These are phyloP conservation scores for Heterobasidion irregulare DNA, from an alignment of 1,284 basidiomycete species.

Conservation along the genomic window DNA sequence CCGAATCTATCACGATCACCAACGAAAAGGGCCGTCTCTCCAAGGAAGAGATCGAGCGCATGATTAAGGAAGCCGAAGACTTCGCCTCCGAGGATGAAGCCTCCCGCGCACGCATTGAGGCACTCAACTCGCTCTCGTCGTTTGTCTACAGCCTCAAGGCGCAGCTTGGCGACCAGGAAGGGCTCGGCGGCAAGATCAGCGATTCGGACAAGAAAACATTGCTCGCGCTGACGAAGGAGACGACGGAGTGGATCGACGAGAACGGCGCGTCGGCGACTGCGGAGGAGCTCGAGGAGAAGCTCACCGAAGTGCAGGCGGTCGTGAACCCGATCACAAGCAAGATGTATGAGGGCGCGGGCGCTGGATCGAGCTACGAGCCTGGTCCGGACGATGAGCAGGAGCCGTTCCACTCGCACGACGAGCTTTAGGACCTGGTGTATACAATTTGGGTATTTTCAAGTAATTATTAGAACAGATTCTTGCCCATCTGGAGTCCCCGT, in stretches of 20 bases:
- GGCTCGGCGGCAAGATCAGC: constrained; percentile 84
- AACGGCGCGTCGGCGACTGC: constrained; percentile 70
- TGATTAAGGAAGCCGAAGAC: constrained; percentile 90
- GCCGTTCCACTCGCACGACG: constrained; percentile 54
- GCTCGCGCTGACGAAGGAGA: constrained; percentile 78
- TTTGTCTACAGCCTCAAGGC: constrained; percentile 82
- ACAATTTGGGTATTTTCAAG: background rate
- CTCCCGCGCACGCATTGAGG: constrained; percentile 83
- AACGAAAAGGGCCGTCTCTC: constrained; percentile 82
- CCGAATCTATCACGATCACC: constrained; percentile 82
- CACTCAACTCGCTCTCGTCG: constrained; percentile 71
- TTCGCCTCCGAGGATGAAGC: constrained; percentile 83
- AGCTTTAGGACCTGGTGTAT: constrained; percentile 34
- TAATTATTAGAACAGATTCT: background rate
- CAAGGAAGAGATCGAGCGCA: constrained; percentile 85
- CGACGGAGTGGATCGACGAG: constrained; percentile 86
- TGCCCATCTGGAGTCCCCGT: background rate
- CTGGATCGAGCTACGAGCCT: constrained; percentile 19
- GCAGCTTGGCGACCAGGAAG: constrained; percentile 81
- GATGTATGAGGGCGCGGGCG: constrained; percentile 44
- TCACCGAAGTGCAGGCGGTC: constrained; percentile 52
- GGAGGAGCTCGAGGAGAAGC: constrained; percentile 90
- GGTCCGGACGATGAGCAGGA: constrained; percentile 41
- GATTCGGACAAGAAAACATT: constrained; percentile 89
- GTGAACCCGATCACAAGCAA: constrained; percentile 69